Conservation (phyloP, 2,329 filamentous ascomycete genomes). For the Pestalotiopsis sp. region DNA sequence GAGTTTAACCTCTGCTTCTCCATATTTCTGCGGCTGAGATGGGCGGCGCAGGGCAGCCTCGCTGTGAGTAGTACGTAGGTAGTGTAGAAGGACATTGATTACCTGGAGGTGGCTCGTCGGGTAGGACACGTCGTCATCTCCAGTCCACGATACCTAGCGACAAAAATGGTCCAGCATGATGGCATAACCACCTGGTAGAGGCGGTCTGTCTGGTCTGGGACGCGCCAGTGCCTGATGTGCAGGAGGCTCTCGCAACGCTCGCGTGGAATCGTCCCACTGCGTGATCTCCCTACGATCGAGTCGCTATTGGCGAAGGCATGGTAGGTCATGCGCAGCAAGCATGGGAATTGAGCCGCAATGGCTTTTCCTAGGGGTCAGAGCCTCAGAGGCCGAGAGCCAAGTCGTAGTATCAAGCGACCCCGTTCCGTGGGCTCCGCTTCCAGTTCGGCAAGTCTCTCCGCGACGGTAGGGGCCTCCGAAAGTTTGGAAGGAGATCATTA, state of each 20-base stretch:
- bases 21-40: conserved; percentile 9
- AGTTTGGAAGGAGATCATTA: conserved; percentile 15
- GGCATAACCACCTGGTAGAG: neutral
- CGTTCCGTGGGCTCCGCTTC: neutral
- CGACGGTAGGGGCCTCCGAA: conserved; percentile 16
- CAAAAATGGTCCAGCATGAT: neutral
- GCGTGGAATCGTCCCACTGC: neutral
- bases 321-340: neutral
- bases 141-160: neutral
- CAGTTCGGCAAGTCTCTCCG: conserved; percentile 15
- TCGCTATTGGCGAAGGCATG: neutral
- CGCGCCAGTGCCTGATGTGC: conserved; percentile 4
- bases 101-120: conserved; percentile 1
- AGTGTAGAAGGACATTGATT: neutral
- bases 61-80: neutral
- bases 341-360: neutral
- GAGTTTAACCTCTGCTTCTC: neutral
- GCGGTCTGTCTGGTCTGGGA: neutral
- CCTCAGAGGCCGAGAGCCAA: neutral
- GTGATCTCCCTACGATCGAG: conserved; percentile 6
- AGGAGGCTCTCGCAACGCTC: neutral
- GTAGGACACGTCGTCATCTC: conserved; percentile 1
- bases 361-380: neutral
- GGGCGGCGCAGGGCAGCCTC: neutral
- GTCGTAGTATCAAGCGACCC: neutral